Evolutionary conservation across 2,329 filamentous ascomycete genomes (phyloP).

Genomic region (Aspergillus costaricaensis): DNA sequence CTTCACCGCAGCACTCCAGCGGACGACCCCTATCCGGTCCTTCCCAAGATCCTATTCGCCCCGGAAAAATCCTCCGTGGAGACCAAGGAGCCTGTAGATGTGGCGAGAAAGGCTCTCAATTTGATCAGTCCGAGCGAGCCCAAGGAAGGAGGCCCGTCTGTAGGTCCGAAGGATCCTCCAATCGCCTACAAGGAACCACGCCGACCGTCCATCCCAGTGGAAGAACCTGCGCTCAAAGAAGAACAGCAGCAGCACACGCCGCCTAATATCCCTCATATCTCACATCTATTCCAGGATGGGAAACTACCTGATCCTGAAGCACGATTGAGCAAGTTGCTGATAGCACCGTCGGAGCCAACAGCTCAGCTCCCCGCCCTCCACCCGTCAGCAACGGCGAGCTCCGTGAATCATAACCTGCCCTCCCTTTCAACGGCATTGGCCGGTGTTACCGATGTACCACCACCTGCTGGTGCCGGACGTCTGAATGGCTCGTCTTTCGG

Average conservation of each 20-base stretch:
- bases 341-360: slow-evolving; percentile 34
- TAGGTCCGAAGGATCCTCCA: background rate
- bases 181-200: background rate
- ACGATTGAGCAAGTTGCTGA: slow-evolving; percentile 36
- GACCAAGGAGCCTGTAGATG: background rate
- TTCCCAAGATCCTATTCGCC: slow-evolving; percentile 34
- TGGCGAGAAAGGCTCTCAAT: background rate
- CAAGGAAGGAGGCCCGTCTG: background rate
- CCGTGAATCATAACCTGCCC: slow-evolving; percentile 43
- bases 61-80: slow-evolving; percentile 36
- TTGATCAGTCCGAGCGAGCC: background rate
- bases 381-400: slow-evolving; percentile 35
- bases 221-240: background rate
- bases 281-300: background rate
- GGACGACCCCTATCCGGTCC: slow-evolving; percentile 6
- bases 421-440: slow-evolving; percentile 44
- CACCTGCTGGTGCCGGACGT: slow-evolving; percentile 30
- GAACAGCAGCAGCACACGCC: slow-evolving; percentile 24
- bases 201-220: background rate
- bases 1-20: slow-evolving; percentile 37
- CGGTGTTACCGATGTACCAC: slow-evolving; percentile 24
- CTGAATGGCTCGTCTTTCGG: slow-evolving; percentile 28
- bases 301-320: slow-evolving; percentile 18
- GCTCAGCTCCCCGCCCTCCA: slow-evolving; percentile 42
- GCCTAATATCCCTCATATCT: background rate